Conservation (phyloP, 495 filamentous ascomycete genomes). For the Penicillium goetzii region DNA sequence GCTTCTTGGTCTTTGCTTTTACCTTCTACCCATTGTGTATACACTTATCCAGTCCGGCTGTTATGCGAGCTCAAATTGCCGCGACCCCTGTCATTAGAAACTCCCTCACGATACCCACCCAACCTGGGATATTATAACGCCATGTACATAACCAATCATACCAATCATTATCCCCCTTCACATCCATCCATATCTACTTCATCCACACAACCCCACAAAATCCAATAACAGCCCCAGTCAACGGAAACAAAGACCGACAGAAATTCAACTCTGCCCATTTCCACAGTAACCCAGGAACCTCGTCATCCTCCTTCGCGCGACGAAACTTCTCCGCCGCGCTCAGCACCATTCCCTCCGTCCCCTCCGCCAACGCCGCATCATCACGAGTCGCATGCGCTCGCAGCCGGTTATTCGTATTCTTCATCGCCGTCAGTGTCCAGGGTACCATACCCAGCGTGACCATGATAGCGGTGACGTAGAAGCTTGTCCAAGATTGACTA, state of each 20-base stretch:
- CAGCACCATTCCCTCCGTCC: constrained; percentile 22
- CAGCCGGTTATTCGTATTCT: constrained; percentile 29
- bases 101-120: constrained; percentile 21
- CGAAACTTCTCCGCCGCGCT: constrained; percentile 26
- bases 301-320: constrained; percentile 27
- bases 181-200: neutral
- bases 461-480: constrained; percentile 30
- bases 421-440: constrained; percentile 38
- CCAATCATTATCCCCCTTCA: neutral
- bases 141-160: constrained; percentile 20
- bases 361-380: constrained; percentile 25
- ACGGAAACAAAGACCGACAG: constrained; percentile 22
- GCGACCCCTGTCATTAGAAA: constrained; percentile 6
- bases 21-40: neutral
- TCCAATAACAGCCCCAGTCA: constrained; percentile 29
- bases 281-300: constrained; percentile 26
- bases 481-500: constrained; percentile 20
- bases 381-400: constrained; percentile 30
- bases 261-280: constrained; percentile 31
- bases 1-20: neutral
- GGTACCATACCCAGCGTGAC: constrained; percentile 38
- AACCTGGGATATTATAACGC: constrained; percentile 11
- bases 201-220: constrained; percentile 27
- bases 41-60: neutral
- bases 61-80: neutral